Base-by-base conservation (phyloP, 139 green algal genomes). In the Spirogloea muscicola region DNA sequence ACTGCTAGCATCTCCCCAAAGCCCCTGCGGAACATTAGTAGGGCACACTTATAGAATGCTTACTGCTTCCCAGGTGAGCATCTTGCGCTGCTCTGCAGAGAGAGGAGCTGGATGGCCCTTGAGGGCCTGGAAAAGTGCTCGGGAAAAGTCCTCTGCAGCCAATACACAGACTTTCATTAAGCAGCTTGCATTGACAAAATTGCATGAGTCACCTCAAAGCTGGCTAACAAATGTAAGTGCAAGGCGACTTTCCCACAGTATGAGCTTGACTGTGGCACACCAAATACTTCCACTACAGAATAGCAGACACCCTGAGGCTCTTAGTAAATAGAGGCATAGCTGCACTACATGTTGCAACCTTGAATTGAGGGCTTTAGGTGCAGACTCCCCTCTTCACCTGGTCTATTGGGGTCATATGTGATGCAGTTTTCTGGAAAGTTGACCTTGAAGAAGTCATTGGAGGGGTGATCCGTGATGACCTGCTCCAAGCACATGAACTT, bases 371-470 rank as follows among this genome's bases (percentile, higher is more conserved):
- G 31, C 55, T 10, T 64, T 16, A 16, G 13, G 43, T 16, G 43
- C 43, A 51, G 13, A 16, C 43, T 10, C 43, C 27, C 5, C 42
- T 7, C 27, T 40, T 48, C 10, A 72, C 63, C 39, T 7, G 63
- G 63, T 4, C 61, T 63, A 40, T 34, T 31, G 37, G 48, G 36
- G 38, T 62, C 55, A 42, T 70, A 77, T 16, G 33, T 64, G 49
- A 76, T 70, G 34, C 68, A 76, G 43, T 76, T 76, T 6, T 69
- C 68, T 2, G 68, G 51, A 29, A 76, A 72, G 27, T 72, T 70
- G 27, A 69, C 55, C 3, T 34, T 72, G 49, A 76, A 76, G 29
- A 76, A 76, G 49, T 76, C 68, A 18, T 76, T 76, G 9, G 68
- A 76, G 1, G 49, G 49, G 48, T 76, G 68, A 18, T 70, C 55